Evolutionary conservation across 306 rosid species (phyloP), one percentile per base, ranked within the genome.

Genomic region (Hippophae rhamnoides): DNA sequence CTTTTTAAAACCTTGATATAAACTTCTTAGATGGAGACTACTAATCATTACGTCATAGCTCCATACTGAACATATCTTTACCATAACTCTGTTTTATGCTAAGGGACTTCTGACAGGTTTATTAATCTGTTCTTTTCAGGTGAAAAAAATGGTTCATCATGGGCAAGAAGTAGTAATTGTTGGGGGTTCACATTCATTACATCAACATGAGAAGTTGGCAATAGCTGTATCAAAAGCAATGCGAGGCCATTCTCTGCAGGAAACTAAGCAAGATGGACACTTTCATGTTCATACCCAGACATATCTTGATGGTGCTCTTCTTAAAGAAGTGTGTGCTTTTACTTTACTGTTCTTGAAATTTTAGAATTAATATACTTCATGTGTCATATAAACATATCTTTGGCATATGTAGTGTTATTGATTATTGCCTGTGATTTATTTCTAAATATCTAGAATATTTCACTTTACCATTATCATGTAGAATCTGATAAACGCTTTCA

Each of bases 241-340:
- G 79, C 86, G 99, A 49, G 86, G 95, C 67, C 99, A 92, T 88
- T 92, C 99, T 61, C 86, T 92, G 71, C 99, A 92, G 79, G 95
- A 87, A 78, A 92, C 99, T 26, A 87, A 84, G 83, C 85, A 78
- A 48, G 96, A 92, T 65, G 99, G 96, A 0, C 96, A 93, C 67
- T 92, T 87, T 77, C 96, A 82, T 85, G 96, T 88, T 66, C 96
- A 92, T 77, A 87, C 95, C 72, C 85, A 85, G 82, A 82, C 82
- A 27, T 92, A 87, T 72, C 65, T 92, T 75, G 99, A 88, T 78
- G 99, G 90, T 23, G 95, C 99, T 60, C 74, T 92, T 66, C 87
- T 92, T 69, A 87, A 81, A 83, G 95, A 85, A 79, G 98, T 92
- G 98, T 92, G 73, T 62, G 77, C 81, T 23, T 52, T 67, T 65